Evolutionary conservation across 2,329 filamentous ascomycete genomes (phyloP).

Genomic region (Akanthomyces muscarius): DNA sequence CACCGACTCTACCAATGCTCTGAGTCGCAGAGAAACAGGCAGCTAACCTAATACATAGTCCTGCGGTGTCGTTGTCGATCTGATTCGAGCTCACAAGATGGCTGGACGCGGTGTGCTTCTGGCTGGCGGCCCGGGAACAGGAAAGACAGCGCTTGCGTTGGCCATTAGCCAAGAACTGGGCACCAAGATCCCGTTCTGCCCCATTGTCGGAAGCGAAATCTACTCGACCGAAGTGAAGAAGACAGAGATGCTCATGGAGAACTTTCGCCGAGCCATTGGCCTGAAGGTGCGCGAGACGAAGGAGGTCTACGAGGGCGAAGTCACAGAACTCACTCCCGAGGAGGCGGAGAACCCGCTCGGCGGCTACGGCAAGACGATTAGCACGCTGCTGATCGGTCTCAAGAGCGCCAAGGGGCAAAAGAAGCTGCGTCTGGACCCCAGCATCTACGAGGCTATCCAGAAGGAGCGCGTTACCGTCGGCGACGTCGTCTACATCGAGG

Average conservation of each 20-base stretch:
- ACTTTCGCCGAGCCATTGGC: slow-evolving; percentile 94
- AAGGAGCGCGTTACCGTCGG: slow-evolving; percentile 95
- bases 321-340: slow-evolving; percentile 94
- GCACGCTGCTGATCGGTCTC: slow-evolving; percentile 86
- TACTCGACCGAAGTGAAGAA: slow-evolving; percentile 99
- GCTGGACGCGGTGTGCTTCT: slow-evolving; percentile 89
- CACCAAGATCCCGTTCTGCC: slow-evolving; percentile 97
- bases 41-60: slow-evolving; percentile 50
- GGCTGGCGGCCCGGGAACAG: slow-evolving; percentile 90
- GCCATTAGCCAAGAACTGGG: slow-evolving; percentile 96
- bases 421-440: slow-evolving; percentile 93
- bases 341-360: slow-evolving; percentile 97
- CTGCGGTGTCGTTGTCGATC: slow-evolving; percentile 90
- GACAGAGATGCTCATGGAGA: slow-evolving; percentile 98
- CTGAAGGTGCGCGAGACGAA: slow-evolving; percentile 97
- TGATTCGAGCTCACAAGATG: slow-evolving; percentile 97
- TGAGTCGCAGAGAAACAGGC: neutral
- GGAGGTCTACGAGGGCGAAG: slow-evolving; percentile 98
- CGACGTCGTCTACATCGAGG: slow-evolving; percentile 98
- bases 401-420: slow-evolving; percentile 97
- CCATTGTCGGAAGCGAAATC: slow-evolving; percentile 95
- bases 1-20: neutral
- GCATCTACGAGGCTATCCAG: slow-evolving; percentile 98
- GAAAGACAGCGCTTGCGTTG: slow-evolving; percentile 93
- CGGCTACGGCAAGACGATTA: slow-evolving; percentile 96